These are phyloP conservation scores for Moesziomyces globuligerus DNA, from an alignment of 1,284 basidiomycete genomes.

Conservation along the genomic window DNA sequence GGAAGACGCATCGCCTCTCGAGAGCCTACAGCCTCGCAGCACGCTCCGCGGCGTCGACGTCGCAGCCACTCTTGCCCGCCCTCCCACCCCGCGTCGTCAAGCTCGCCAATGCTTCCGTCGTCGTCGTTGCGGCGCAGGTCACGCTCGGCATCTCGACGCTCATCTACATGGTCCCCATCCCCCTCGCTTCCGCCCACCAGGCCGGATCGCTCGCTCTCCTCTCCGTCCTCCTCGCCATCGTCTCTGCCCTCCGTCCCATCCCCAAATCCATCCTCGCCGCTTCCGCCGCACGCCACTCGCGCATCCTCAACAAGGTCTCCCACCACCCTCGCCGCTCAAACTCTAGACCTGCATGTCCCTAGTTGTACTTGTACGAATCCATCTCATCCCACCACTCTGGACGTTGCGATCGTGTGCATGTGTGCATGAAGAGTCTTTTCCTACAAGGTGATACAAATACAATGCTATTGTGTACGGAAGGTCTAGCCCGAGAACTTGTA, in stretches of 20 bases:
- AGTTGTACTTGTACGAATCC: conserved; percentile 1
- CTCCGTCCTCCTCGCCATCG: conserved; percentile 20
- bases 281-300: background rate
- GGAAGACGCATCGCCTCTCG: conserved; percentile 72
- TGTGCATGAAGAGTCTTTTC: too few species aligned
- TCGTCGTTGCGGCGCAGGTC: conserved; percentile 86
- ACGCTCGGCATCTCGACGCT: conserved; percentile 90
- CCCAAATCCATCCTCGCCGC: conserved; percentile 9
- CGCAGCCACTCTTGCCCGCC: conserved; percentile 70
- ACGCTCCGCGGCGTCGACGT: background rate
- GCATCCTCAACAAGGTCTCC: conserved; percentile 14
- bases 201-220: conserved; percentile 90
- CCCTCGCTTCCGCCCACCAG: conserved; percentile 91
- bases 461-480: background rate
- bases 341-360: background rate
- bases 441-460: conserved; percentile 10
- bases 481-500: conserved; percentile 50
- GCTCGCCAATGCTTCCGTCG: conserved; percentile 77
- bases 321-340: background rate
- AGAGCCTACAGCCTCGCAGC: conserved; percentile 8
- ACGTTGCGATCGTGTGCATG: too few species aligned
- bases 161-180: conserved; percentile 90
- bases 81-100: conserved; percentile 78
- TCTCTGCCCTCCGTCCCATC: conserved; percentile 29
- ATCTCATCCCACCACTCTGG: background rate